Evolutionary conservation across 2,329 filamentous ascomycete genomes (phyloP).

Genomic region (Cladosporium sp.): DNA sequence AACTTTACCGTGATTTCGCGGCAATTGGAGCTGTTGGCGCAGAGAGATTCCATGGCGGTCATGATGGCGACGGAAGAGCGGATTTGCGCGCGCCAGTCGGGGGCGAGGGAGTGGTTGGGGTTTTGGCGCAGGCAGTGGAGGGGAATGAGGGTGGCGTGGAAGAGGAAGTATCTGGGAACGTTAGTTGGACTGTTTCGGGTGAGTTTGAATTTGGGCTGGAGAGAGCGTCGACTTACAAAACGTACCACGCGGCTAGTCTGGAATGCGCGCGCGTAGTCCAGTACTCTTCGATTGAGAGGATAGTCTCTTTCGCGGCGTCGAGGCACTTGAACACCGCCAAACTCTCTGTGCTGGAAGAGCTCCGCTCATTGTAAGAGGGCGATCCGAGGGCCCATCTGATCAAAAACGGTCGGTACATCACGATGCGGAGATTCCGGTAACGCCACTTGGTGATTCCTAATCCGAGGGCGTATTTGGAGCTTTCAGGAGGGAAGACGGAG

Average conservation of each 20-base stretch:
- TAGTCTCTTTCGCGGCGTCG: constrained; percentile 14
- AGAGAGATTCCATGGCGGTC: constrained; percentile 9
- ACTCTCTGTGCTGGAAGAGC: constrained; percentile 10
- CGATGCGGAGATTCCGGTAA: constrained; percentile 9
- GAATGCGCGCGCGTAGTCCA: constrained; percentile 13
- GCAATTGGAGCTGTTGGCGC: constrained; percentile 14
- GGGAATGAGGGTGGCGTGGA: constrained; percentile 16
- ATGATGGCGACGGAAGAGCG: constrained; percentile 9
- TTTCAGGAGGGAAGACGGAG: constrained; percentile 6
- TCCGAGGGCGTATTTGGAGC: constrained; percentile 11
- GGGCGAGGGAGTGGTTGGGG: constrained; percentile 4
- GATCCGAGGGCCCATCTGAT: constrained; percentile 2
- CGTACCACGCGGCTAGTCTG: constrained; percentile 11
- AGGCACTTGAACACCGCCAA: constrained; percentile 15
- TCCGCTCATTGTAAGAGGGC: background rate
- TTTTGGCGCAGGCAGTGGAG: constrained; percentile 17
- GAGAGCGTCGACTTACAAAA: background rate
- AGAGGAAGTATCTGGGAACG: constrained; percentile 13
- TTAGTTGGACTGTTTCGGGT: background rate
- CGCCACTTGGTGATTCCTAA: constrained; percentile 15
- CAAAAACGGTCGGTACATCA: constrained; percentile 13
- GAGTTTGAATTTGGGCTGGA: background rate
- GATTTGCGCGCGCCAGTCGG: constrained; percentile 16
- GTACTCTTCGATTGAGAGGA: constrained; percentile 10
- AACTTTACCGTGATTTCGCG: constrained; percentile 14